Conservation (phyloP, 75 land plant genomes). For the Pinus tabuliformis region DNA sequence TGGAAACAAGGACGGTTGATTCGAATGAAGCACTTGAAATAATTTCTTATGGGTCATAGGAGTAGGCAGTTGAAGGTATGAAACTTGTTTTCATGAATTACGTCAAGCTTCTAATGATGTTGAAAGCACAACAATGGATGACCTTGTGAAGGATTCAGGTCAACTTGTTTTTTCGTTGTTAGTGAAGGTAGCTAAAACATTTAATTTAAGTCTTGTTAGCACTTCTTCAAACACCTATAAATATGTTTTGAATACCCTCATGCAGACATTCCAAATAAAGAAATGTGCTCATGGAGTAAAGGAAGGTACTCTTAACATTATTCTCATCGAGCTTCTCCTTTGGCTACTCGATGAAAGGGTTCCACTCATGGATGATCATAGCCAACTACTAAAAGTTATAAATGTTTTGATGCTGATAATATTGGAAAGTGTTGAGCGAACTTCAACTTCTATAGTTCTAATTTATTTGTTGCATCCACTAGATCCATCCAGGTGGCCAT, state of each 20-base stretch:
- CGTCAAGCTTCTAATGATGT: constrained; percentile 73
- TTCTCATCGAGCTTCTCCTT: constrained; percentile 90
- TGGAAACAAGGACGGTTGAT: constrained; percentile 63
- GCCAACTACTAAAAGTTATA: constrained; percentile 93
- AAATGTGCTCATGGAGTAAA: constrained; percentile 90
- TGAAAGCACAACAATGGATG: constrained; percentile 74
- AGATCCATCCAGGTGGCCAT: constrained; percentile 83
- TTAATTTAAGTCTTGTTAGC: constrained; percentile 86
- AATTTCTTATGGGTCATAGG: constrained; percentile 83
- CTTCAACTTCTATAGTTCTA: constrained; percentile 93
- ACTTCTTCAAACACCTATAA: constrained; percentile 97
- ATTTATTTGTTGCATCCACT: constrained; percentile 83
- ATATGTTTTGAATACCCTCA: constrained; percentile 96
- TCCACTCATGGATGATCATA: constrained; percentile 96
- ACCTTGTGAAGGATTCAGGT: constrained; percentile 85
- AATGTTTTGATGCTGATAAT: constrained; percentile 98
- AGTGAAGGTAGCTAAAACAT: constrained; percentile 90
- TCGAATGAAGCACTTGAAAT: constrained; percentile 98
- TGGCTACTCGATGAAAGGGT: constrained; percentile 99
- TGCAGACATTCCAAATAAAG: constrained; percentile 98
- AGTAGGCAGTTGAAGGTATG: constrained; percentile 99
- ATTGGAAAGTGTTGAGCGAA: constrained; percentile 98
- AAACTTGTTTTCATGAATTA: constrained; percentile 95
- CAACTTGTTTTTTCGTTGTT: constrained; percentile 84
- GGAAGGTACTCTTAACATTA: constrained; percentile 82